Percentiles rank a stretch among this genome's conserved stretches.
Evolutionary conservation across 2,329 filamentous ascomycete genomes (phyloP).

Genomic region (Hirsutella thompsonii): DNA sequence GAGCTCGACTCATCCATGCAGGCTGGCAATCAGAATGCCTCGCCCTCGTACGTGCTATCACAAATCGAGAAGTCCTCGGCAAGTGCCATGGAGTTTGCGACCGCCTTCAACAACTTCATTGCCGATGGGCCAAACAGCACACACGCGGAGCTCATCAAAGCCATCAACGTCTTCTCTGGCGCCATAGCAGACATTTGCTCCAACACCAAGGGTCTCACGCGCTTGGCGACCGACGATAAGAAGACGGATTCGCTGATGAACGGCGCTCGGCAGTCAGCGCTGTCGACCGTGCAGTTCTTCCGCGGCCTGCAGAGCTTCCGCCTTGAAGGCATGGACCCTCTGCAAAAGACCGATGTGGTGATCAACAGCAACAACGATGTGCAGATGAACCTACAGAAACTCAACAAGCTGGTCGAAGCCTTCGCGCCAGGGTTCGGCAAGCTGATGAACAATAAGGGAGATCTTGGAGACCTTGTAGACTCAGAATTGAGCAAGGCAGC

Average conservation of each 20-base stretch:
- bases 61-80: slow-evolving; percentile 95
- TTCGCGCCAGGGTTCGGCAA: slow-evolving; percentile 83
- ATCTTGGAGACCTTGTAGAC: slow-evolving; percentile 88
- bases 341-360: slow-evolving; percentile 92
- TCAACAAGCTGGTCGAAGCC: slow-evolving; percentile 85
- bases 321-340: slow-evolving; percentile 75
- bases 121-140: slow-evolving; percentile 87
- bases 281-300: slow-evolving; percentile 88
- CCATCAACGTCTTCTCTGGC: slow-evolving; percentile 79
- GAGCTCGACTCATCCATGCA: slow-evolving; percentile 97
- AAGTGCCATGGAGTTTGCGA: slow-evolving; percentile 93
- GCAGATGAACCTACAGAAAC: slow-evolving; percentile 80
- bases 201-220: slow-evolving; percentile 89
- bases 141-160: slow-evolving; percentile 84
- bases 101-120: slow-evolving; percentile 96
- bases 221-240: slow-evolving; percentile 90
- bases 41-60: slow-evolving; percentile 84
- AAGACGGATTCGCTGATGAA: slow-evolving; percentile 78
- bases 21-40: slow-evolving; percentile 95
- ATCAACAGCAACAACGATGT: slow-evolving; percentile 97
- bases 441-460: slow-evolving; percentile 65
- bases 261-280: slow-evolving; percentile 71
- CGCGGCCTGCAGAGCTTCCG: slow-evolving; percentile 87
- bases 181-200: slow-evolving; percentile 87
- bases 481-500: slow-evolving; percentile 85